Percentiles rank a stretch among this genome's conserved stretches.
Conservation (phyloP, 169 alveolate species). For the Eimeria praecox region DNA sequence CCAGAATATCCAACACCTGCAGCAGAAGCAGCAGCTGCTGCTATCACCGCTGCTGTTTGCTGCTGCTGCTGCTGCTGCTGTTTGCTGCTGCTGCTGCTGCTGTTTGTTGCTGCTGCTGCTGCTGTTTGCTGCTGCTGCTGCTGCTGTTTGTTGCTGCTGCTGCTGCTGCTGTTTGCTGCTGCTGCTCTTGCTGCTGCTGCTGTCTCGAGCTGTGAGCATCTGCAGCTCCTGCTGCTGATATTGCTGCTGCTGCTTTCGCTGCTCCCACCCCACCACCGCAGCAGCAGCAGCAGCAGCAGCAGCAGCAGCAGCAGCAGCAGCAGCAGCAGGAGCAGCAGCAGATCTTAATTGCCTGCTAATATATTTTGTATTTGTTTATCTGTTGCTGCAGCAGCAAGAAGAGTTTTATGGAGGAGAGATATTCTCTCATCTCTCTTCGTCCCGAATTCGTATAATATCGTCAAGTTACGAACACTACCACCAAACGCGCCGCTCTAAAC, state of each 20-base stretch:
- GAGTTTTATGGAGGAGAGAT: neutral
- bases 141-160: constrained; percentile 14
- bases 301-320: too few species aligned
- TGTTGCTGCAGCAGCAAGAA: neutral
- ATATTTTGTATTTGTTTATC: neutral
- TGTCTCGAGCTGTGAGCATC: too few species aligned
- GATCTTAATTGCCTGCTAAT: neutral
- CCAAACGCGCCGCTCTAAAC: neutral
- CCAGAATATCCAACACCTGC: neutral
- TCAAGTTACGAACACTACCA: neutral
- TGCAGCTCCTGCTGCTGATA: constrained; percentile 10
- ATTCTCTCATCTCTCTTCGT: neutral
- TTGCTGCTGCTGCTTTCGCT: constrained; percentile 18
- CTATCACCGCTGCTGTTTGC: constrained; percentile 6
- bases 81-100: constrained; percentile 24
- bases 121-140: constrained; percentile 31
- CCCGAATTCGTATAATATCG: neutral
- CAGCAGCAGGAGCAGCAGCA: too few species aligned
- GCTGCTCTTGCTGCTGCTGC: constrained; percentile 22
- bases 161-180: constrained; percentile 2
- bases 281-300: too few species aligned
- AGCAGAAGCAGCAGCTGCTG: neutral
- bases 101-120: neutral
- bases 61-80: constrained; percentile 16
- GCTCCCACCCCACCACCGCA: too few species aligned